A percentile compares a stretch with the other conserved stretches of the same genome.
Conservation (phyloP, 139 green algal genomes). For the Chlamydomonas applanata region DNA sequence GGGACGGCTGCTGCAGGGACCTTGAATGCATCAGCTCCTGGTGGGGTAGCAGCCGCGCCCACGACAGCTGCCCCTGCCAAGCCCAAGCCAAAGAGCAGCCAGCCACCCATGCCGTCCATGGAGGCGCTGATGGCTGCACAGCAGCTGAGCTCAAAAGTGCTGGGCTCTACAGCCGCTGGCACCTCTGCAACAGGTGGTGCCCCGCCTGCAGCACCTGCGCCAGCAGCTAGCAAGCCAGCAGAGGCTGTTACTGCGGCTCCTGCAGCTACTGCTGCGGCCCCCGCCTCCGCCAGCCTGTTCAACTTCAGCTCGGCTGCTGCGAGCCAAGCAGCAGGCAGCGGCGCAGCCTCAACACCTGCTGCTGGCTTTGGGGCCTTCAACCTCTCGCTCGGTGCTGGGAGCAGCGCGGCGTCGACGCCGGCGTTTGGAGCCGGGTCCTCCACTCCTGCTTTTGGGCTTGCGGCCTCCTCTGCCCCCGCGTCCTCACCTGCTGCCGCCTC, state of each 20-base stretch:
- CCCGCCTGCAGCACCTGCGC: not conserved
- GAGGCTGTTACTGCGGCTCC: not conserved
- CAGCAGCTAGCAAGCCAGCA: not conserved
- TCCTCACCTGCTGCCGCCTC: not conserved
- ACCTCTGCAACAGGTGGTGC: not conserved
- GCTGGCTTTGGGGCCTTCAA: not conserved
- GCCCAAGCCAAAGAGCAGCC: not conserved
- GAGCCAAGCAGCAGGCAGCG: not conserved
- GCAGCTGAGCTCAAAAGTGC: not conserved
- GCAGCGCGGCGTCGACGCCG: not conserved
- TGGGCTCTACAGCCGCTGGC: not conserved
- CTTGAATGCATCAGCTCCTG: no score
- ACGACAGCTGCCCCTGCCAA: no score
- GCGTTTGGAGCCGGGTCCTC: not conserved
- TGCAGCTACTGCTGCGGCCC: not conserved
- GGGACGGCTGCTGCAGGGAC: no score
- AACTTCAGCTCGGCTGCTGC: not conserved
- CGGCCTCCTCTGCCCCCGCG: not conserved
- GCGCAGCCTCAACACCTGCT: not conserved
- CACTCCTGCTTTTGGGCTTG: not conserved
- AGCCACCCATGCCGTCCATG: constrained; percentile 9
- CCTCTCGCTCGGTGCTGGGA: no score
- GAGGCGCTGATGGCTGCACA: not conserved
- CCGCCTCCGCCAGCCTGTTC: not conserved
- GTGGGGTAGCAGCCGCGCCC: no score